Evolutionary conservation across 2,329 filamentous ascomycete species (phyloP), one percentile per base, ranked within the genome.

Genomic region (Sarocladiaceae sp.): DNA sequence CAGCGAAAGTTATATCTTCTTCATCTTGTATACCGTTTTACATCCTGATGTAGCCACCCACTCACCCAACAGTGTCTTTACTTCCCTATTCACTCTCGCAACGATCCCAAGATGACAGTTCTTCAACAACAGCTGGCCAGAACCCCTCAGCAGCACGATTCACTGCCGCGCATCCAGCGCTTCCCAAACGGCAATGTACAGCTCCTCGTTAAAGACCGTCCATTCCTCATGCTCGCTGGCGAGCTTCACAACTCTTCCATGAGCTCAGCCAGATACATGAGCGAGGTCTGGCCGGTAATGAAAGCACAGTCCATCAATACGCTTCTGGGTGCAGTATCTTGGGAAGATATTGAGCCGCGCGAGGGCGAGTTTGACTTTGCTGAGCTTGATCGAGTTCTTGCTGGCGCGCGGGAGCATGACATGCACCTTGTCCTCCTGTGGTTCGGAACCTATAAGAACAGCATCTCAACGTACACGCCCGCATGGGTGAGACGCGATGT

Each of bases 371-470:
- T 70, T 36, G 56, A 64, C 50, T 71, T 71, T 36, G 22, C 54
- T 4, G 65, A 69, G 48, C 62, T 71, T 2, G 67, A 71, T 28
- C 52, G 56, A 2, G 64, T 70, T 1, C 59, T 71, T 3, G 28
- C 55, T 8, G 65, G 60, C 22, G 67, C 67, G 1, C 59, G 65
- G 3, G 50, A 64, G 28, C 58, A 68, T 23, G 58, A 54, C 4
- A 64, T 71, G 58, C 63, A 65, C 25, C 62, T 71, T 2, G 66
- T 70, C 4, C 57, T 71, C 0, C 62, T 71, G 0, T 71, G 68
- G 68, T 71, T 71, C 29, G 68, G 67, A 5, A 64, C 64, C 4
- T 71, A 67, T 54, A 71, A 71, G 56, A 71, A 71, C 31, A 65
- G 67, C 8, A 61, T 69, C 2, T 69, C 67, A 7, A 68, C 68